These are phyloP conservation scores for Pleurotus pulmonarius DNA, from an alignment of 768 basidiomycete species.

Conservation along the genomic window DNA sequence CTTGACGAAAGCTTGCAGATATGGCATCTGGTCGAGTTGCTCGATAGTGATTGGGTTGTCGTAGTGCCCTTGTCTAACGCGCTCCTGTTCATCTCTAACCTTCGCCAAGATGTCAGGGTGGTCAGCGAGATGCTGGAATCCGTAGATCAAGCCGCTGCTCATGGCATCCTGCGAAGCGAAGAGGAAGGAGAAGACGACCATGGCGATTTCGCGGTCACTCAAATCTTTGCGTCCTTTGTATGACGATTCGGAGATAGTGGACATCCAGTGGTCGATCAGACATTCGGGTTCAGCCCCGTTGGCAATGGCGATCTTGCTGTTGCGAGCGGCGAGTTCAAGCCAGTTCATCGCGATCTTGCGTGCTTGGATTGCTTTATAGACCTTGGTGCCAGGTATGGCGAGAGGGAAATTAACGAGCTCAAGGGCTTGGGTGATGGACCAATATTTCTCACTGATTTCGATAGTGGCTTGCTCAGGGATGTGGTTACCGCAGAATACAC, in stretches of 20 bases:
- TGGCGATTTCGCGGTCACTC: slow-evolving; percentile 92
- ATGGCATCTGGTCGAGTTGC: slow-evolving; percentile 88
- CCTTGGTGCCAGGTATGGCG: slow-evolving; percentile 92
- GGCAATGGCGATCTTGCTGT: slow-evolving; percentile 80
- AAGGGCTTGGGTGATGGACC: slow-evolving; percentile 91
- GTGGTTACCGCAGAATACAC: slow-evolving; percentile 92
- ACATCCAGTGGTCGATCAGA: slow-evolving; percentile 91
- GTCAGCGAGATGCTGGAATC: slow-evolving; percentile 95
- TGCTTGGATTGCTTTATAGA: slow-evolving; percentile 89
- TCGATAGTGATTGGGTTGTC: slow-evolving; percentile 81
- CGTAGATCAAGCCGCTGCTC: slow-evolving; percentile 94
- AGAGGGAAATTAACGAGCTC: slow-evolving; percentile 99
- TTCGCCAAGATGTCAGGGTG: slow-evolving; percentile 85
- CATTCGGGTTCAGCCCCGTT: slow-evolving; percentile 78
- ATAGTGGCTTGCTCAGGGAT: slow-evolving; percentile 74
- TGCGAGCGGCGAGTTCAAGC: slow-evolving; percentile 74
- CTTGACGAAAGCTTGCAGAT: slow-evolving; percentile 88
- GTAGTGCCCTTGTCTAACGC: slow-evolving; percentile 73
- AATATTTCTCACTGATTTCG: slow-evolving; percentile 92
- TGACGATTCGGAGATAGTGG: slow-evolving; percentile 57
- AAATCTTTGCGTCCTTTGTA: slow-evolving; percentile 85
- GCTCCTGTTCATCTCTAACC: slow-evolving; percentile 86
- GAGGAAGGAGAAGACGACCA: slow-evolving; percentile 95
- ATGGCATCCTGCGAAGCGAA: slow-evolving; percentile 98
- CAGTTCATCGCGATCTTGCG: slow-evolving; percentile 82